Evolutionary conservation across 2,329 filamentous ascomycete species (phyloP).

Genomic region (Hymenoscyphus albidus): DNA sequence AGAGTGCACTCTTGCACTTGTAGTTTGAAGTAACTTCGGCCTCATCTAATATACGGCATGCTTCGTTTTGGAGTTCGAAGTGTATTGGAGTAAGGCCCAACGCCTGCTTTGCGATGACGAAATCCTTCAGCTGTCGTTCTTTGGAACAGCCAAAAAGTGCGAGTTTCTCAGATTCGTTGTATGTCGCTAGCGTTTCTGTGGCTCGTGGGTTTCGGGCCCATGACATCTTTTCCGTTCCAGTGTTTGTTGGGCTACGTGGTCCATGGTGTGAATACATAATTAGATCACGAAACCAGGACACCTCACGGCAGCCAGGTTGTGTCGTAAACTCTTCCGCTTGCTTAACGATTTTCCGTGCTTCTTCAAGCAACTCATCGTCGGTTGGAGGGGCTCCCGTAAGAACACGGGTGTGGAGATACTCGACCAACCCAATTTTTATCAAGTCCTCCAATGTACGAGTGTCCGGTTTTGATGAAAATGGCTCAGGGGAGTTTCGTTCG

Average conservation of each 20-base stretch:
- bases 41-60: conserved; percentile 54
- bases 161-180: conserved; percentile 13
- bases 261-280: conserved; percentile 45
- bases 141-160: conserved; percentile 23
- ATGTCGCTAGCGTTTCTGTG: conserved; percentile 10
- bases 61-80: conserved; percentile 56
- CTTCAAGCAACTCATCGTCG: conserved; percentile 52
- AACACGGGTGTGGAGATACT: conserved; percentile 47
- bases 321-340: conserved; percentile 48
- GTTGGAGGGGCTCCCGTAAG: conserved; percentile 41
- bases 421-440: conserved; percentile 54
- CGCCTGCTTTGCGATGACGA: conserved; percentile 26
- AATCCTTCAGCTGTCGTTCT: conserved; percentile 25
- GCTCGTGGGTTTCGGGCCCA: conserved; percentile 19
- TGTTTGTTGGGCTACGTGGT: neutral
- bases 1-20: conserved; percentile 37
- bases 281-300: conserved; percentile 57
- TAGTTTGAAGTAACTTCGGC: conserved; percentile 43
- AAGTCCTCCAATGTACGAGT: conserved; percentile 59
- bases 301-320: conserved; percentile 33
- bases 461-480: conserved; percentile 44
- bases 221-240: conserved; percentile 5
- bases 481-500: conserved; percentile 54
- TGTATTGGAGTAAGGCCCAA: conserved; percentile 59
- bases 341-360: conserved; percentile 57